Evolutionary conservation across 2,329 filamentous ascomycete species (phyloP).

Genomic region (Bipolaris victoriae): DNA sequence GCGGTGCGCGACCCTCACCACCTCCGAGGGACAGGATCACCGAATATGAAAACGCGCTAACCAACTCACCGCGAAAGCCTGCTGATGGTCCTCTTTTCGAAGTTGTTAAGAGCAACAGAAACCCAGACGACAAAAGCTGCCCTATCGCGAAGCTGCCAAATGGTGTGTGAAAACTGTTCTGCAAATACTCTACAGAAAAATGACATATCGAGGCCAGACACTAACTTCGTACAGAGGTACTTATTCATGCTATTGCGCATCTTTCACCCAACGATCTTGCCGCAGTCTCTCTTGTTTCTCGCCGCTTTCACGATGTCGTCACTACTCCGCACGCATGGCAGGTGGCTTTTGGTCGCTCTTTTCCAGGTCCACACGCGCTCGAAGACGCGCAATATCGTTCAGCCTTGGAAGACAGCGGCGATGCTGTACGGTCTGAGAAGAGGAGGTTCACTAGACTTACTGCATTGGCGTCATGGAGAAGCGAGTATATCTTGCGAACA

Average conservation of each 20-base stretch:
- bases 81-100: slow-evolving; percentile 57
- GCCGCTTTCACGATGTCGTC: slow-evolving; percentile 82
- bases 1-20: slow-evolving; percentile 28
- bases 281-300: slow-evolving; percentile 83
- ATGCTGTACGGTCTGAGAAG: slow-evolving; percentile 69
- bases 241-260: slow-evolving; percentile 91
- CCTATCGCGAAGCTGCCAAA: slow-evolving; percentile 74
- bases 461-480: slow-evolving; percentile 87
- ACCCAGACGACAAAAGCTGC: slow-evolving; percentile 53
- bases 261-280: slow-evolving; percentile 84
- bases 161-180: slow-evolving; percentile 62
- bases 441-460: slow-evolving; percentile 85
- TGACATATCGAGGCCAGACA: slow-evolving; percentile 3
- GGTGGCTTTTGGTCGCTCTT: slow-evolving; percentile 88
- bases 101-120: slow-evolving; percentile 57
- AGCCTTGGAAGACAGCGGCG: slow-evolving; percentile 49
- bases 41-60: slow-evolving; percentile 61
- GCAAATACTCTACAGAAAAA: not conserved
- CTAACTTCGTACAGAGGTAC: slow-evolving; percentile 69
- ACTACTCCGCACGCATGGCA: slow-evolving; percentile 94
- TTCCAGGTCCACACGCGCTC: slow-evolving; percentile 74
- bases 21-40: slow-evolving; percentile 57
- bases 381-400: slow-evolving; percentile 51
- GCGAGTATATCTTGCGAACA: slow-evolving; percentile 90
- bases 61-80: slow-evolving; percentile 48